Evolutionary conservation across 495 filamentous ascomycete genomes (phyloP).

Genomic region (Talaromyces borbonicus): DNA sequence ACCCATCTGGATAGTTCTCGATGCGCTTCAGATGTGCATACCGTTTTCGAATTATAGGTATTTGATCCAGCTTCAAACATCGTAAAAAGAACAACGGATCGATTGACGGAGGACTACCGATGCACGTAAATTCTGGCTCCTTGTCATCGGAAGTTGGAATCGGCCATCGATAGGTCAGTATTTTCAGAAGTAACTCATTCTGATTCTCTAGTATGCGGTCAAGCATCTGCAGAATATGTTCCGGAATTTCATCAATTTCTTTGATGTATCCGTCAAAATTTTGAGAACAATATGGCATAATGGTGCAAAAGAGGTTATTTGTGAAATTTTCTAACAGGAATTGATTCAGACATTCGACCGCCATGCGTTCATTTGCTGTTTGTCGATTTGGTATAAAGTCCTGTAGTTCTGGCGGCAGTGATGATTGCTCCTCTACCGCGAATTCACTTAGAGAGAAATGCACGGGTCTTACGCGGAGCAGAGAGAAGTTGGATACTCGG

Average conservation of each 20-base stretch:
- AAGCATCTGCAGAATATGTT: background rate
- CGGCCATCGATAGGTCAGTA: background rate
- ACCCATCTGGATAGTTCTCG: background rate
- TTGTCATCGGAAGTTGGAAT: background rate
- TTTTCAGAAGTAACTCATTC: background rate
- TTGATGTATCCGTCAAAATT: slow-evolving; percentile 2
- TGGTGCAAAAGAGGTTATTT: background rate
- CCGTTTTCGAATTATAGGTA: background rate
- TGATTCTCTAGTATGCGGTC: background rate
- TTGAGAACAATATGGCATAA: background rate
- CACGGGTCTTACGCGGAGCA: background rate
- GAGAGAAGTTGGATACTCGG: background rate
- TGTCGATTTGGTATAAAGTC: background rate
- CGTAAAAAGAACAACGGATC: slow-evolving; percentile 1
- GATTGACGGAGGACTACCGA: background rate
- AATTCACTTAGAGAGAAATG: slow-evolving; percentile 2
- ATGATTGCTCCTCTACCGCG: background rate
- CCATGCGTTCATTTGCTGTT: background rate
- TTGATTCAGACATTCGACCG: slow-evolving; percentile 1
- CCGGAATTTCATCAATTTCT: background rate
- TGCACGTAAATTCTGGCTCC: background rate
- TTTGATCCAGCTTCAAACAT: background rate
- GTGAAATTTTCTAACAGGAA: background rate
- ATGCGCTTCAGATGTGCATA: background rate
- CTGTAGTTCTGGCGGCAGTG: background rate